A percentile compares a stretch with the other conserved stretches of the same genome.
Evolutionary conservation across 495 filamentous ascomycete species (phyloP).

Genomic region (Penicillium waksmanii): DNA sequence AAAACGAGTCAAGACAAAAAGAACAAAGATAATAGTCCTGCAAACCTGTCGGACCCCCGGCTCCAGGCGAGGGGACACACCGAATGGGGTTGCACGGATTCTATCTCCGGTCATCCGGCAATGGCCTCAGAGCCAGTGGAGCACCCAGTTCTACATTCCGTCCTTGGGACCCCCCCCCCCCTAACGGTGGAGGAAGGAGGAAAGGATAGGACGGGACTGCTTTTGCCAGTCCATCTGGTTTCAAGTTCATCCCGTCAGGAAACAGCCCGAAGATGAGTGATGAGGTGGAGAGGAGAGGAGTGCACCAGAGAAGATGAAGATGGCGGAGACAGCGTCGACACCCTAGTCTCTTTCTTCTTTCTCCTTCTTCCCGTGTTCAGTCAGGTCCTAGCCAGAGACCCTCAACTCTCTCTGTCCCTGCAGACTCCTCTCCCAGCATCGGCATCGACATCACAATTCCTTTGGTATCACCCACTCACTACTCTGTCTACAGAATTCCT

Average conservation of each 20-base stretch:
- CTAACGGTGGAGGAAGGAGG: neutral
- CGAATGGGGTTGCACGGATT: neutral
- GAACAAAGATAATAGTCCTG: neutral
- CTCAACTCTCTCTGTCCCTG: neutral
- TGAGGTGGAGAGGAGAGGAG: neutral
- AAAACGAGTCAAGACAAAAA: neutral
- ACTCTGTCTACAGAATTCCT: neutral
- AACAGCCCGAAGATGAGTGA: neutral
- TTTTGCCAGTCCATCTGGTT: neutral
- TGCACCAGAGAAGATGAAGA: neutral
- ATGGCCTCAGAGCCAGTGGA: neutral
- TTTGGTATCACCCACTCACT: neutral
- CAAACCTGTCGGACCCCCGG: neutral
- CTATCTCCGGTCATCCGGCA: conserved; percentile 3
- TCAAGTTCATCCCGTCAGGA: neutral
- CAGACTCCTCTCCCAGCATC: neutral
- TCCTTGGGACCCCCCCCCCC: neutral
- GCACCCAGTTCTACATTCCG: neutral
- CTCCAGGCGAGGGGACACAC: too few relatives aligned
- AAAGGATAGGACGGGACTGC: neutral
- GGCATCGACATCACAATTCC: neutral
- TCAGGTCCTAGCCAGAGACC: neutral
- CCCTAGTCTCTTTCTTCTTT: neutral
- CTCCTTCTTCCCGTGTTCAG: too few relatives aligned
- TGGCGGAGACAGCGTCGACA: neutral